Base-by-base conservation (phyloP, 2,329 filamentous ascomycete genomes). In the Monosporascus sp. region DNA sequence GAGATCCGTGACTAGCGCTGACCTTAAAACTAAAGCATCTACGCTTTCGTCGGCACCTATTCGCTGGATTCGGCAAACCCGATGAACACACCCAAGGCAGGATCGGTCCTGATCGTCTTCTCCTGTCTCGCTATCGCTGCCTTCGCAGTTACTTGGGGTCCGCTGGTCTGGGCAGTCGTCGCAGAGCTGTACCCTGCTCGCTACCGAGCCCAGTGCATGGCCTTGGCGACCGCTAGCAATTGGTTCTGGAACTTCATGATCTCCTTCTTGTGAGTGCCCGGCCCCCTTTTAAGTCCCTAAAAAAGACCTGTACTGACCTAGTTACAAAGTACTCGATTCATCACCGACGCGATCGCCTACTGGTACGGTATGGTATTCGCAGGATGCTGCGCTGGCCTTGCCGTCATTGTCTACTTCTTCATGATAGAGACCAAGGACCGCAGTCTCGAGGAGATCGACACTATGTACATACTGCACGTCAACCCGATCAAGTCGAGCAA, bases 391-490 rank as follows among this genome's bases (percentile, higher is more conserved):
- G 80, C 82, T 53, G 77, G 78, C 9, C 83, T 84, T 20, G 77
- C 84, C 5, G 62, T 82, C 19, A 77, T 90, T 49, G 86, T 90
- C 54, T 91, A 85, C 76, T 87, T 90, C 76, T 89, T 89, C 71
- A 78, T 91, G 58, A 85, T 86, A 63, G 87, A 91, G 72, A 85
- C 81, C 56, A 85, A 87, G 70, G 86, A 86, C 62, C 80, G 86
- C 34, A 84, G 81, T 1, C 78, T 91, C 19, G 88, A 91, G 72
- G 87, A 91, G 69, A 85, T 91, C 52, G 88, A 91, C 69, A 85
- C 81, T 54, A 90, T 90, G 87, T 92, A 92, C 66, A 74, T 79
- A 19, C 62, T 73, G 40, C 68, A 66, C 43, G 76, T 81, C 60
- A 78, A 77, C 62, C 77, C 79, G 22, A 76, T 77, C 62, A 74